Base-by-base conservation (phyloP, 2,329 filamentous ascomycete species). In the Sclerotinia sclerotiorum region DNA sequence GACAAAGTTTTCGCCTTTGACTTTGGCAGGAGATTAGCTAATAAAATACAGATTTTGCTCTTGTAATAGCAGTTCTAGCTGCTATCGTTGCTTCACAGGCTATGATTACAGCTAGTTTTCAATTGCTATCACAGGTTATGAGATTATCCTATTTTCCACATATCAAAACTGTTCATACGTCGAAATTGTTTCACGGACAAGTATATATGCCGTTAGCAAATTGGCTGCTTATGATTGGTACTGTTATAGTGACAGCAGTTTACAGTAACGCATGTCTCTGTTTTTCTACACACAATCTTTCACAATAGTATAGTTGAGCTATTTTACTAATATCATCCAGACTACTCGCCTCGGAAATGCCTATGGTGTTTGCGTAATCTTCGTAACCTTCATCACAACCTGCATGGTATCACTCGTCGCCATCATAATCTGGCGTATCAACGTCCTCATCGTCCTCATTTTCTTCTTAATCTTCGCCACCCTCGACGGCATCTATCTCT, bases 311-410 rank as follows among this genome's bases (percentile, higher is more conserved):
- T 5, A 39, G 2, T 42, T 61, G 29, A 66, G 21, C 39, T 52
- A 15, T 55, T 35, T 19, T 57, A 49, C 48, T 66, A 49, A 70
- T n/a, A 11, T 3, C 8, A n/a, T 42, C 35, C 69, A 87, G 83
- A 90, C 89, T 0, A 90, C 87, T 0, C 83, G 83, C 67, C 83
- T 93, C 0, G 90, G 90, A 32, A 87, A 92, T 73, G 90, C 90
- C 0, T 93, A 93, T 73, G 90, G 91, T 51, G 88, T 92, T 10
- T 94, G 91, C 72, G 91, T 94, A 76, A 92, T 93, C 73, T 86
- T 91, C 61, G 91, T 93, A 55, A 92, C 90, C 0, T 92, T 93
- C 76, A 88, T 94, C 74, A 90, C 89, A 67, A 93, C 90, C 0
- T 89, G 85, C 77, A 88, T 94, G 84, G 88, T 92, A 1, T 85